Evolutionary conservation across 257 asterid genomes (phyloP), one percentile per base, ranked within the genome.

Genomic region (Solanum peruvianum): DNA sequence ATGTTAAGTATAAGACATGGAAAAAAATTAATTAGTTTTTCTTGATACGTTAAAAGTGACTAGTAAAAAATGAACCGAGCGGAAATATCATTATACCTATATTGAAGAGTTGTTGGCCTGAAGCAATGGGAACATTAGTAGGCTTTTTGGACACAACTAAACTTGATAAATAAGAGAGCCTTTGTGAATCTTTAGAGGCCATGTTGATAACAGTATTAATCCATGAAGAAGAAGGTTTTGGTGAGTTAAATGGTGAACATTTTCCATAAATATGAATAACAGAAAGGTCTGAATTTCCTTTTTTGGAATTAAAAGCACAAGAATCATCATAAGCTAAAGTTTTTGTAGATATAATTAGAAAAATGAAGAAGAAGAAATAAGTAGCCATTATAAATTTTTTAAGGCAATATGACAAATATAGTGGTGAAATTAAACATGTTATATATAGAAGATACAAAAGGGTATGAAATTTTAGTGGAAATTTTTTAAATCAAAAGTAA

Each of bases 191-290:
- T 71, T 82, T 87, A 89, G 94, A 83, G 84, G 92, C 95, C 95
- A 92, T 91, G 86, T 89, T 90, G 83, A 89, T 90, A 77, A 94
- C 93, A n/a, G 88, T 87, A 80, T 89, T 89, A 62, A 82, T 86
- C 95, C 94, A 93, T 81, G 97, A 92, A 52, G 92, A 92, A 7
- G 89, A 85, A 2, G 94, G 86, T 39, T 88, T 86, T 14, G 93
- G 87, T 33, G 89, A 44, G 89, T 71, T 60, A 89, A 96, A 94
- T 7, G 99, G 98, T 14, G 98, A 95, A 93, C 98, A 93, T 89
- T 93, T 94, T 52, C 97, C 98, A 69, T 92, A 92, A 27, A 94
- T 93, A 90, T 89, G 98, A 87, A 93, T 82, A 39, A 96, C 39
- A 29, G 98, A 93, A 49, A 94, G 95, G 76, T 94, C 98, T 27